Conservation (phyloP, 352 stramenopile species). For the Phytophthora pisi region DNA sequence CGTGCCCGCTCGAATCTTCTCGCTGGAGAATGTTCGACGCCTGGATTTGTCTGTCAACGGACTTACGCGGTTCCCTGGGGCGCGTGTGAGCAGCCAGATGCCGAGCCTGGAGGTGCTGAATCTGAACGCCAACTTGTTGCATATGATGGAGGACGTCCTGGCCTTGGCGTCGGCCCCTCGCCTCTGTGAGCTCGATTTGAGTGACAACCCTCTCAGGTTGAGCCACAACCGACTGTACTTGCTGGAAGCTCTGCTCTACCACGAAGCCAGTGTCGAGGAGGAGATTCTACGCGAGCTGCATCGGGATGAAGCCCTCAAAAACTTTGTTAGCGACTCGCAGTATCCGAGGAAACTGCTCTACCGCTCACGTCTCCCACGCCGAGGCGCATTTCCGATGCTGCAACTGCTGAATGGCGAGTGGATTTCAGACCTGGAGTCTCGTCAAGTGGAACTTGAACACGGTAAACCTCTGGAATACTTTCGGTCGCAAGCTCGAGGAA, state of each 20-base stretch:
- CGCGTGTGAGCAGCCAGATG: conserved; percentile 45
- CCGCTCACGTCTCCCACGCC: conserved; percentile 49
- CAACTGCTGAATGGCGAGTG: conserved; percentile 60
- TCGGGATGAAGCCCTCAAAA: conserved; percentile 48
- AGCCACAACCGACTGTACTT: conserved; percentile 73
- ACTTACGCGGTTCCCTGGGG: conserved; percentile 63
- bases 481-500: background rate
- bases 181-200: conserved; percentile 64
- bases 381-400: conserved; percentile 67
- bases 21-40: conserved; percentile 51
- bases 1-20: conserved; percentile 57
- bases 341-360: conserved; percentile 35
- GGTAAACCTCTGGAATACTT: conserved; percentile 58
- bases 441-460: conserved; percentile 55
- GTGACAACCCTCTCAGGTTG: conserved; percentile 63
- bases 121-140: conserved; percentile 62
- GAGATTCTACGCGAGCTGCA: conserved; percentile 45
- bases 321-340: conserved; percentile 2
- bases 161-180: conserved; percentile 46
- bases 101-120: conserved; percentile 55
- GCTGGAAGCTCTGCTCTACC: conserved; percentile 59
- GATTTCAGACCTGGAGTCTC: conserved; percentile 63
- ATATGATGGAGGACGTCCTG: conserved; percentile 69
- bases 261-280: conserved; percentile 31
- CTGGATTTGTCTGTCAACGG: conserved; percentile 70